Conservation (phyloP, 257 asterid species). For the Lithospermum erythrorhizon region DNA sequence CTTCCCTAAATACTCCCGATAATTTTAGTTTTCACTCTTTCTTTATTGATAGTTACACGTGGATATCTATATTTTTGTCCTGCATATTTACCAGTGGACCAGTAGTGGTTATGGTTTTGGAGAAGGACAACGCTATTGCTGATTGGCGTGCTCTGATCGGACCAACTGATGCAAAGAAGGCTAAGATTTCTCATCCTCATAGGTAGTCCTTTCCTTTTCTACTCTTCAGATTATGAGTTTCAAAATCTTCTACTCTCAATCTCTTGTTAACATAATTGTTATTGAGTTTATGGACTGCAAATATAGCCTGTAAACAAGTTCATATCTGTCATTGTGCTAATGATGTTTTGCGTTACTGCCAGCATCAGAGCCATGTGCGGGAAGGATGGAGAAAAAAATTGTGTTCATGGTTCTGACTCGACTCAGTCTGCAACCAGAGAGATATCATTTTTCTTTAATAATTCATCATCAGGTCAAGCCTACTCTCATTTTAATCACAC, state of each 20-base stretch:
- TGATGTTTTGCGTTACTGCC: conserved; percentile 9
- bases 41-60: not conserved
- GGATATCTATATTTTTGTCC: conserved; percentile 6
- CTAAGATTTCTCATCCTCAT: conserved; percentile 68
- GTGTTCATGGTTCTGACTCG: conserved; percentile 90
- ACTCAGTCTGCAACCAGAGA: conserved; percentile 65
- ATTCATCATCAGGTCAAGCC: conserved; percentile 43
- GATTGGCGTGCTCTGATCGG: conserved; percentile 89
- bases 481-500: not conserved
- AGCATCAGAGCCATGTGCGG: conserved; percentile 86
- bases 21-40: not conserved
- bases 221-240: not conserved
- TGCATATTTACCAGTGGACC: conserved; percentile 43
- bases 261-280: not conserved
- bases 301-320: not conserved
- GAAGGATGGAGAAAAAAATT: conserved; percentile 44
- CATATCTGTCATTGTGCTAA: conserved; percentile 1
- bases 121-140: conserved; percentile 63
- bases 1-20: too few relatives aligned
- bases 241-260: not conserved
- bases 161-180: conserved; percentile 63
- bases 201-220: conserved; percentile 30
- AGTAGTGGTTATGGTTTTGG: conserved; percentile 66
- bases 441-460: conserved; percentile 52
- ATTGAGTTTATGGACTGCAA: not conserved